Evolutionary conservation across 2,329 filamentous ascomycete species (phyloP), one percentile per base, ranked within the genome.

Genomic region (Cyphellophora europaea): DNA sequence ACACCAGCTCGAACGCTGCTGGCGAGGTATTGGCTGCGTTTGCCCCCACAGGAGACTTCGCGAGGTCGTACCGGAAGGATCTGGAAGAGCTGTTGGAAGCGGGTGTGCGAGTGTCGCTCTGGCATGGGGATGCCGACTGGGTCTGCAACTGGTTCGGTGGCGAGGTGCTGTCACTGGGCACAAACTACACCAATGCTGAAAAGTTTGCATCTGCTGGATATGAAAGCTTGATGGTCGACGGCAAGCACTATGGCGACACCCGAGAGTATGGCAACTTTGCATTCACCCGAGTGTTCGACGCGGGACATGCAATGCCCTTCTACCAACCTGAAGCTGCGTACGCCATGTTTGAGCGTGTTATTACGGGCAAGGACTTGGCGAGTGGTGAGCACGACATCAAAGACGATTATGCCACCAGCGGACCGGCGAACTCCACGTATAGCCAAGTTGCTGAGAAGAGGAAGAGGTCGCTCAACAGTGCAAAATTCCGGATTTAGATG

Each of bases 11-110:
- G 21, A 89, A 83, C 62, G 96, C 89, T 77, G 96, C 96, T 74
- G 87, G 91, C 52, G 84, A 95, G 62, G 91, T 96, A 65, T 96
- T 95, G 77, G 35, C 45, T 3, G 66, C 62, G 1, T 77, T 77
- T 44, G 27, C 41, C 0, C 43, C 47, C 2, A 66, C 63, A 4
- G 43, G 43, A 14, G 41, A 46, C 36, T 46, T 41, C 29, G 17
- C 33, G 1, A 36, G 41, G 11, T 58, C 58, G 2, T 58, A 54
- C 41, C 37, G 69, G 10, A 61, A 65, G 23, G 64, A 71, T 36
- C 47, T 73, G 0, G 63, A 55, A 1, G 71, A 69, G 38, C 56
- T 79, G 2, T 63, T 79, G 5, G 72, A 77, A 33, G 58, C 61
- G 11, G 71, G 71, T 6, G 62, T 77, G 34, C 72, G 72, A 41